phyloP scores from a whole-genome alignment of 352 stramenopile species.

The Phytophthora citrophthora region DNA sequence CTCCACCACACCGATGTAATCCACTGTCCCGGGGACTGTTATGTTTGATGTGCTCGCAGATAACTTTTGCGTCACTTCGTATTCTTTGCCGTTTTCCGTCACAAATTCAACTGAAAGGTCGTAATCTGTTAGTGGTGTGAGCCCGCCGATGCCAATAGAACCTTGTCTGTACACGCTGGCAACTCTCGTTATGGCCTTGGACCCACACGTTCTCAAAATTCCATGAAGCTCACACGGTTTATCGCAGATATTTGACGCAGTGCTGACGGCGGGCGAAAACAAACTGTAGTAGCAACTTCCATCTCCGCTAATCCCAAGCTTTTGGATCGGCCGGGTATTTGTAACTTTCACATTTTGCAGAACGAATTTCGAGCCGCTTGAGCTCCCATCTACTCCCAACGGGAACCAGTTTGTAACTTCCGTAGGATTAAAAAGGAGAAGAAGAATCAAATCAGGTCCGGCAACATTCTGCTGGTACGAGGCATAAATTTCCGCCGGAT shows the following conservation, averaged over 20 bases:
- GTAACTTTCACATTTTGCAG: constrained; percentile 33
- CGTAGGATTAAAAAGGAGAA: constrained; percentile 40
- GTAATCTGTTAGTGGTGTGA: constrained; percentile 42
- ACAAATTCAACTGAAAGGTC: constrained; percentile 43
- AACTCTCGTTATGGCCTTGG: constrained; percentile 9
- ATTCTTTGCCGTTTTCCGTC: constrained; percentile 35
- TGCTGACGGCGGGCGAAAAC: neutral
- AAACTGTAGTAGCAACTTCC: constrained; percentile 52
- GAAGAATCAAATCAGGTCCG: constrained; percentile 30
- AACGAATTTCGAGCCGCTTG: constrained; percentile 48
- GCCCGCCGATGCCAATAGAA: constrained; percentile 39
- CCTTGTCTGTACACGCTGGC: constrained; percentile 44
- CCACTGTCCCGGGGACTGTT: constrained; percentile 47
- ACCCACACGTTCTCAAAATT: constrained; percentile 27
- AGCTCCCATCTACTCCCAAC: constrained; percentile 38
- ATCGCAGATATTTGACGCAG: constrained; percentile 18
- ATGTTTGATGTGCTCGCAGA: constrained; percentile 34
- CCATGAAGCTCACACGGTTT: constrained; percentile 19
- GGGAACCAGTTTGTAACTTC: constrained; percentile 19
- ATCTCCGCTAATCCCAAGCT: constrained; percentile 39
- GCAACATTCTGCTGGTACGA: constrained; percentile 29
- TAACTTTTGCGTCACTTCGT: constrained; percentile 33
- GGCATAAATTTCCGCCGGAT: constrained; percentile 19
- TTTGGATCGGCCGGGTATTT: constrained; percentile 6
- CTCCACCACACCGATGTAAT: constrained; percentile 39